Evolutionary conservation across 176 grass and related monocot genomes (phyloP), one percentile per base, ranked within the genome.

Genomic region (Ensete glaucum): DNA sequence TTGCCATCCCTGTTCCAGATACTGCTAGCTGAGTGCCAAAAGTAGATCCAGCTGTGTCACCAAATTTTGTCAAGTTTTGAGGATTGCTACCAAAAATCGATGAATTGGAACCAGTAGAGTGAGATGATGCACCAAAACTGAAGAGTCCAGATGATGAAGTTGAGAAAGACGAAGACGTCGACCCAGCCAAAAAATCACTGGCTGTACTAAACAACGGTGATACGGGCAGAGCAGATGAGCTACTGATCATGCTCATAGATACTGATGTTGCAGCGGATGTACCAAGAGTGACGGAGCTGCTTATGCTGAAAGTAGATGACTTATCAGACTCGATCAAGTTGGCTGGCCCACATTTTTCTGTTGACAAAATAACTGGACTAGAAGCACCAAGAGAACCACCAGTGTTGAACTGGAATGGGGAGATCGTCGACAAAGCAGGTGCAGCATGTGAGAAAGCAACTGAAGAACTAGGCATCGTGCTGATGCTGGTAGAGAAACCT

Each of bases 51-150:
- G 64, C 3, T 24, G 74, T 21, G 12, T 20, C 19, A 9, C 60
- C 60, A 52, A 26, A 77, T 65, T 19, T 23, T 9, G 48, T 9
- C 22, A 27, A 74, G 20, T 2, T 64, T 24, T 69, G 76, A 48
- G 76, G 69, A 70, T 52, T 50, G 26, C 2, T 69, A 64, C 19
- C 23, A n/a, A 52, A 53, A 79, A 79, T 56, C 0, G 49, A 64
- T 6, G 53, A 43, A 22, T 14, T 69, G 25, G 25, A 9, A 58
- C 77, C 17, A 69, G 19, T 48, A 50, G 65, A 70, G 7, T 59
- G 65, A 59, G 53, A 14, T 49, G 77, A 58, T 70, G 77, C 65
- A 79, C 77, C 25, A 53, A 56, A 79, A 13, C 15, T 55, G 15
- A 79, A 59, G 12, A 79, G 12, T 56, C 78, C 59, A 50, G 52